Evolutionary conservation across 2,329 filamentous ascomycete genomes (phyloP).

Genomic region (Sclerotinia trifoliorum): DNA sequence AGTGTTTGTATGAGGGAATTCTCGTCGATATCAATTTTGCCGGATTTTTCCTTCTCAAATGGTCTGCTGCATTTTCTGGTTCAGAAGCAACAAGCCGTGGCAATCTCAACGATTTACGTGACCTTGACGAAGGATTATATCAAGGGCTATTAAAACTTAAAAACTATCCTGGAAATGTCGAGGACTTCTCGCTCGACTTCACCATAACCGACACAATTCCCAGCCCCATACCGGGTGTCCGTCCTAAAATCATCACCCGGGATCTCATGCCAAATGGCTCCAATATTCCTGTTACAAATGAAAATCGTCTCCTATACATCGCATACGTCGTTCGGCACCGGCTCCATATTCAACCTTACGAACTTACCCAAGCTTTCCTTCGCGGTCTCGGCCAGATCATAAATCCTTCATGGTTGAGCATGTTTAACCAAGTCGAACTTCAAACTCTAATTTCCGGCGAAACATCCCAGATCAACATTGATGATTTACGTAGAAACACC

Average conservation of each 20-base stretch:
- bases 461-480: conserved; percentile 78
- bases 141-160: conserved; percentile 81
- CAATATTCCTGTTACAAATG: conserved; percentile 78
- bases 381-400: conserved; percentile 84
- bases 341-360: conserved; percentile 72
- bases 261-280: conserved; percentile 77
- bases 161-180: conserved; percentile 78
- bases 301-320: conserved; percentile 92
- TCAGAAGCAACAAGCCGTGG: conserved; percentile 75
- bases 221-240: conserved; percentile 42
- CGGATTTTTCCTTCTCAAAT: conserved; percentile 93
- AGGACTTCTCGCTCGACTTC: conserved; percentile 81
- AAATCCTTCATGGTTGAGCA: conserved; percentile 87
- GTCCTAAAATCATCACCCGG: conserved; percentile 63
- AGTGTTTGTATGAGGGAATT: conserved; percentile 96
- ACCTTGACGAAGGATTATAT: conserved; percentile 88
- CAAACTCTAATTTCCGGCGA: conserved; percentile 92
- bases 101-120: conserved; percentile 91
- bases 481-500: conserved; percentile 81
- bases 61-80: conserved; percentile 71
- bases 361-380: conserved; percentile 86
- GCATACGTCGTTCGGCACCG: conserved; percentile 87
- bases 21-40: conserved; percentile 91
- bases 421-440: conserved; percentile 97
- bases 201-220: conserved; percentile 76